These are phyloP conservation scores for Hydnomerulius pinastri DNA, from an alignment of 768 basidiomycete genomes.

Conservation along the genomic window DNA sequence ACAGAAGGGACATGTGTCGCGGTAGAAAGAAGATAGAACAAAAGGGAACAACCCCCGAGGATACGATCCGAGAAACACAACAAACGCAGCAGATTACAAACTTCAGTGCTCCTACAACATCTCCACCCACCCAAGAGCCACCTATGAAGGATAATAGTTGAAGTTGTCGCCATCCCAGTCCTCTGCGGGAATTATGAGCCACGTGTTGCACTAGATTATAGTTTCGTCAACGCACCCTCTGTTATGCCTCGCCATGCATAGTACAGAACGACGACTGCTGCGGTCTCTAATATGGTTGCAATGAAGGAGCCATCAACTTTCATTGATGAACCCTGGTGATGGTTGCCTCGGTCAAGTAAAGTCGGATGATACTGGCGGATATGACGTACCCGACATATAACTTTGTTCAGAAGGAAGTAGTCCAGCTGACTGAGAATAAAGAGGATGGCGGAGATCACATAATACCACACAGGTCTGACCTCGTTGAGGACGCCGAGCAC, in stretches of 20 bases:
- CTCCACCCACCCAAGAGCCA: background rate
- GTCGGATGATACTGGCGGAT: background rate
- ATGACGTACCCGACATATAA: slow-evolving; percentile 66
- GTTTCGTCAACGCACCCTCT: slow-evolving; percentile 58
- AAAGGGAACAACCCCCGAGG: slow-evolving; percentile 6
- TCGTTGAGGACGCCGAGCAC: slow-evolving; percentile 78
- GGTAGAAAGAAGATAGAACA: slow-evolving; percentile 1
- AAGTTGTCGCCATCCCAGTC: slow-evolving; percentile 61
- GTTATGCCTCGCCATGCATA: slow-evolving; percentile 88
- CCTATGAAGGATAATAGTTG: slow-evolving; percentile 46
- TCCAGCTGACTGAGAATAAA: slow-evolving; percentile 83
- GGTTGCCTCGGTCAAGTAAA: slow-evolving; percentile 10
- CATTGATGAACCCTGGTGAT: slow-evolving; percentile 54
- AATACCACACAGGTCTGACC: slow-evolving; percentile 77
- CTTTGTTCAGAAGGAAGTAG: slow-evolving; percentile 77
- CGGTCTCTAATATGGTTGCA: slow-evolving; percentile 82
- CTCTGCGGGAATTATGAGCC: slow-evolving; percentile 30
- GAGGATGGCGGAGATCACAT: slow-evolving; percentile 67
- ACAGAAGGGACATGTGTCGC: slow-evolving; percentile 5
- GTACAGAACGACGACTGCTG: slow-evolving; percentile 65
- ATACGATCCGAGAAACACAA: slow-evolving; percentile 2
- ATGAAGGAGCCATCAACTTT: slow-evolving; percentile 88
- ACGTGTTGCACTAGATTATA: background rate
- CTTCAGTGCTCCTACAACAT: background rate
- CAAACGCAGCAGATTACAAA: slow-evolving; percentile 14